phyloP scores from a whole-genome alignment of 2,329 filamentous ascomycete species.

The Phaeosphaeriaceae sp. region DNA sequence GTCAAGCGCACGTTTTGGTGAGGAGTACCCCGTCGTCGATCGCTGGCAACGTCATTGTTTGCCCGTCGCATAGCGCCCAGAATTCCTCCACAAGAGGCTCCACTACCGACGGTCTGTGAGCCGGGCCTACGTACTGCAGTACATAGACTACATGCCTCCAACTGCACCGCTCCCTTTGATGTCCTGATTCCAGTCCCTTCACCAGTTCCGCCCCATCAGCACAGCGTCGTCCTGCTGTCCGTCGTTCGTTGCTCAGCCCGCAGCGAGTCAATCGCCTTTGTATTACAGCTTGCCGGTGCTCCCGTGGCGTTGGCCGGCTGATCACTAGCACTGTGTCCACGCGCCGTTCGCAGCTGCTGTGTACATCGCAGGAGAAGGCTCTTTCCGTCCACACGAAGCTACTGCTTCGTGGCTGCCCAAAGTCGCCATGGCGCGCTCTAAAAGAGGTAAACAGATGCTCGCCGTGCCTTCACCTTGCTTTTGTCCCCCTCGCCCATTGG shows the following conservation, averaged over 20 bases:
- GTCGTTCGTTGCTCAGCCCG: slow-evolving; percentile 30
- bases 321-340: slow-evolving; percentile 22
- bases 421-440: slow-evolving; percentile 41
- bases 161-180: slow-evolving; percentile 2
- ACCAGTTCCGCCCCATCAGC: not conserved
- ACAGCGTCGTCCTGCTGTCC: slow-evolving; percentile 14
- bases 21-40: not conserved
- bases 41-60: slow-evolving; percentile 9
- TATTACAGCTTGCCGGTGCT: slow-evolving; percentile 26
- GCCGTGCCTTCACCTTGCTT: slow-evolving; percentile 7
- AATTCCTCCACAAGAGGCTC: slow-evolving; percentile 10
- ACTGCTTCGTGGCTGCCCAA: slow-evolving; percentile 20
- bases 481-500: slow-evolving; percentile 6
- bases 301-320: slow-evolving; percentile 42
- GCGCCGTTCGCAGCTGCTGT: slow-evolving; percentile 23
- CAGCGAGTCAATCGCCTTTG: slow-evolving; percentile 4
- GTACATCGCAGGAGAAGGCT: slow-evolving; percentile 13
- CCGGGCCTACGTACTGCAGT: slow-evolving; percentile 5
- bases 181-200: not conserved
- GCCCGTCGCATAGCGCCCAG: slow-evolving; percentile 12
- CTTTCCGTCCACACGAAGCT: slow-evolving; percentile 10
- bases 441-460: slow-evolving; percentile 42
- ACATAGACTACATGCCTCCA: slow-evolving; percentile 13
- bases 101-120: not conserved
- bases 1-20: not conserved